A percentile compares a stretch with the other conserved stretches of the same genome.
Conservation (phyloP, 2,329 filamentous ascomycete genomes). For the Plectosphaerella cucumerina region DNA sequence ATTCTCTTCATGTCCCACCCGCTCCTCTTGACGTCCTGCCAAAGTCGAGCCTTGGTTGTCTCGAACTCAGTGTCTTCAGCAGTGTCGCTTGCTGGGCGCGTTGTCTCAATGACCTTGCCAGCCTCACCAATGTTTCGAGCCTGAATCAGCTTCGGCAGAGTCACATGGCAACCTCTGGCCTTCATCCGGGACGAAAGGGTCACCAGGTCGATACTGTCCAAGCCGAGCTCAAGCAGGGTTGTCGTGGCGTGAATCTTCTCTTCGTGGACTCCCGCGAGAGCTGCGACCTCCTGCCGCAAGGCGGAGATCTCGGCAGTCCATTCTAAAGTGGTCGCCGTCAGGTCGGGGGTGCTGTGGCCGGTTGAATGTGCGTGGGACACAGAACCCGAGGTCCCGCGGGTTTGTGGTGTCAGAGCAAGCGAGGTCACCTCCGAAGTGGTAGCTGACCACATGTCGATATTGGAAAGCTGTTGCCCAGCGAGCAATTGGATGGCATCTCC, state of each 20-base stretch:
- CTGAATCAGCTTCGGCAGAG: constrained; percentile 75
- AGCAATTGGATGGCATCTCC: constrained; percentile 11
- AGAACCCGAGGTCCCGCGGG: not conserved
- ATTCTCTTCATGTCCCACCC: constrained; percentile 34
- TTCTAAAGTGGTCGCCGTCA: constrained; percentile 31
- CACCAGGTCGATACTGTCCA: constrained; percentile 91
- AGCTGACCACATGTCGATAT: not conserved
- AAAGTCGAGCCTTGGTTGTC: constrained; percentile 27
- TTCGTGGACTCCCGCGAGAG: constrained; percentile 50
- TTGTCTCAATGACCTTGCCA: not conserved
- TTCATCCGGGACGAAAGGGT: constrained; percentile 73
- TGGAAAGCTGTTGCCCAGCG: too few relatives aligned
- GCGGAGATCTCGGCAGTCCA: constrained; percentile 53
- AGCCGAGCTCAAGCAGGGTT: constrained; percentile 74
- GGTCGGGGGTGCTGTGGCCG: not conserved
- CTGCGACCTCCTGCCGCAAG: constrained; percentile 60
- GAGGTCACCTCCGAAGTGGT: not conserved
- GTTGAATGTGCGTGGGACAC: not conserved
- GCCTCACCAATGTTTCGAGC: constrained; percentile 54
- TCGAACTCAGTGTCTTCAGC: constrained; percentile 2
- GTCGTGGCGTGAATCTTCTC: constrained; percentile 51
- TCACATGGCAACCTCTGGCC: constrained; percentile 52
- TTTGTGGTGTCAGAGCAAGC: not conserved
- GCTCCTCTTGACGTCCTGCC: constrained; percentile 27
- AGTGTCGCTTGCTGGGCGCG: not conserved